Conservation (phyloP, 495 filamentous ascomycete species). For the Daldinia childiae region DNA sequence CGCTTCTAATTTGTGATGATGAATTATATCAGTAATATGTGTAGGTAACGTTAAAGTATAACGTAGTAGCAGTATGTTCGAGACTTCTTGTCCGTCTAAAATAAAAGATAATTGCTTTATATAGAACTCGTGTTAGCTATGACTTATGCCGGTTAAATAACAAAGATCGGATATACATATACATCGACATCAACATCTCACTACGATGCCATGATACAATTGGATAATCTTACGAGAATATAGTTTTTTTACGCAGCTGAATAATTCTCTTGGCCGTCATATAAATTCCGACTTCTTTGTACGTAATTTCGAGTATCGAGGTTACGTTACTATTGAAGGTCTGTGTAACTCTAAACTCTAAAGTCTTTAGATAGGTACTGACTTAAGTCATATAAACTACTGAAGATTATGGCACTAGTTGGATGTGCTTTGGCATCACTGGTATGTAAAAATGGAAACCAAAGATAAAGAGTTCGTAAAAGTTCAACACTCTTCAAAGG, state of each 20-base stretch:
- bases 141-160: constrained; percentile 22
- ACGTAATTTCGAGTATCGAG: neutral
- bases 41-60: constrained; percentile 24
- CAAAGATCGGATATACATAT: neutral
- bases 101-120: constrained; percentile 10
- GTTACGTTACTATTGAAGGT: neutral
- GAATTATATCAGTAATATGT: neutral
- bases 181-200: neutral
- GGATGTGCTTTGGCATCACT: too few relatives aligned
- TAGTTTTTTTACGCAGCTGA: neutral
- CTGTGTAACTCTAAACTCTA: neutral
- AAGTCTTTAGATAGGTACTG: neutral
- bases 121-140: constrained; percentile 16
- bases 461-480: too few relatives aligned
- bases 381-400: neutral
- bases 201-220: neutral
- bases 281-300: neutral
- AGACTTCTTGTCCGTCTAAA: constrained; percentile 1
- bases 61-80: constrained; percentile 6
- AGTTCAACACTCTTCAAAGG: too few relatives aligned
- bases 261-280: neutral
- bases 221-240: neutral
- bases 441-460: neutral
- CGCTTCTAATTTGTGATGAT: neutral
- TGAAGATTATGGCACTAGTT: too few relatives aligned